A percentile compares a stretch with the other conserved stretches of the same genome.
phyloP scores from a whole-genome alignment of 371 early-diverging fungal species.

The Blakeslea trispora region DNA sequence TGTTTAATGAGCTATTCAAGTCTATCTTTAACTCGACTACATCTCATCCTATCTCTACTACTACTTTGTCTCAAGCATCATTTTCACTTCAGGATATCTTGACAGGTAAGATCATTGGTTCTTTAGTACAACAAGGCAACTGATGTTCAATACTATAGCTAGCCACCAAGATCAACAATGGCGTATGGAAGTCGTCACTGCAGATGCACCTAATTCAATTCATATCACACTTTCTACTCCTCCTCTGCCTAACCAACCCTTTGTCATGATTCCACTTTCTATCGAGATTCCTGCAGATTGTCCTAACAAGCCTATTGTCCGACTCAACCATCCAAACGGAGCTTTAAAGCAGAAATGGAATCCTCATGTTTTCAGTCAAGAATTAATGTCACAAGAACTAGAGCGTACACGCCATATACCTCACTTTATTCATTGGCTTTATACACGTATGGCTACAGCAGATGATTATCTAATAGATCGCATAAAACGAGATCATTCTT shows the following conservation, averaged over 20 bases:
- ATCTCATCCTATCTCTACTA: neutral
- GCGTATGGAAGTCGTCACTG: constrained; percentile 30
- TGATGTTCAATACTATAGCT: no score
- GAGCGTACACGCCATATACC: constrained; percentile 34
- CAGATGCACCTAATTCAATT: constrained; percentile 37
- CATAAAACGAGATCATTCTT: constrained; percentile 1
- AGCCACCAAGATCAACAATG: constrained; percentile 22
- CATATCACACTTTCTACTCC: constrained; percentile 41
- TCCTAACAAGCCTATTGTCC: constrained; percentile 34
- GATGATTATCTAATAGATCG: neutral
- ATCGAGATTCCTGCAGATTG: constrained; percentile 39
- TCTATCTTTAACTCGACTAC: constrained; percentile 48
- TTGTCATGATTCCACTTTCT: constrained; percentile 34
- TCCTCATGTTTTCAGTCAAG: constrained; percentile 37
- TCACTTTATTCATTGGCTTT: constrained; percentile 33
- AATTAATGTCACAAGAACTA: constrained; percentile 34
- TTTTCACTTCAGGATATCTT: constrained; percentile 40
- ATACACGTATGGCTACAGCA: constrained; percentile 28
- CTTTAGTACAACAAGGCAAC: no score
- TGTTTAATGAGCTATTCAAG: constrained; percentile 57
- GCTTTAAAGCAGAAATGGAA: constrained; percentile 33
- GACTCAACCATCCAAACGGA: constrained; percentile 28
- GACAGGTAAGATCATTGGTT: constrained; percentile 24
- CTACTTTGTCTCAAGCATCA: neutral
- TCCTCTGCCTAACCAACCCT: constrained; percentile 20